Evolutionary conservation across 176 grass and related monocot species (phyloP), one percentile per base, ranked within the genome.

Genomic region (Carex myosuroides): DNA sequence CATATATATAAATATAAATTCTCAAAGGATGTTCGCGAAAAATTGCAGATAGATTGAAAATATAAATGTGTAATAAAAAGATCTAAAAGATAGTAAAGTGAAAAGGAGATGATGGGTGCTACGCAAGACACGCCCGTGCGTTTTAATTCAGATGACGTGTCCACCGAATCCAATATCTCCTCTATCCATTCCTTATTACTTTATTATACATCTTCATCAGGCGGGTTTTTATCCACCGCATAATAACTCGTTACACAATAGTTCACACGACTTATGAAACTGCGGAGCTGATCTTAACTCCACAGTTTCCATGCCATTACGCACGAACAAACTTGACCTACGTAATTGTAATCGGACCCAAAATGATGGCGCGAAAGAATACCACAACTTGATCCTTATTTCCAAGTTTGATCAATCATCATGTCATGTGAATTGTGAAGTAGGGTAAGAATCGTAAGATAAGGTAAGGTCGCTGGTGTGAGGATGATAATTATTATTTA

Each of bases 101-200:
- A 50, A 66, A 66, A 46, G 6, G 60, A 50, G 80, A 82, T 82
- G 20, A 66, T 66, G 80, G 37, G 59, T 82, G 80, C 78, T 39
- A 81, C n/a, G 13, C 20, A 60, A 81, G 53, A 81, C 75, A 55
- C 78, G 32, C 80, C 80, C 80, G 80, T 82, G 80, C 80, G 80
- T 82, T 66, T 66, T 82, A 82, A 66, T 82, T 82, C 60, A 82
- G 33, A 46, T 82, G 80, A 82, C 80, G 80, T 82, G 80, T 41
- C 60, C 39, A 53, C 60, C 80, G 80, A 82, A 82, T 82, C 80
- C n/a, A 52, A 66, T 82, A 61, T 81, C 79, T 59, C 79, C 79
- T 59, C 79, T 3, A n/a, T 64, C 17, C 35, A 8, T 3, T 82
- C 58, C 21, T 1, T 52, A 24, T 50, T 64, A 5, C 30, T 59